Percentiles rank a stretch among this genome's conserved stretches.
These are phyloP conservation scores for Alternaria burnsii DNA, from an alignment of 2,329 filamentous ascomycete species.

Conservation along the genomic window DNA sequence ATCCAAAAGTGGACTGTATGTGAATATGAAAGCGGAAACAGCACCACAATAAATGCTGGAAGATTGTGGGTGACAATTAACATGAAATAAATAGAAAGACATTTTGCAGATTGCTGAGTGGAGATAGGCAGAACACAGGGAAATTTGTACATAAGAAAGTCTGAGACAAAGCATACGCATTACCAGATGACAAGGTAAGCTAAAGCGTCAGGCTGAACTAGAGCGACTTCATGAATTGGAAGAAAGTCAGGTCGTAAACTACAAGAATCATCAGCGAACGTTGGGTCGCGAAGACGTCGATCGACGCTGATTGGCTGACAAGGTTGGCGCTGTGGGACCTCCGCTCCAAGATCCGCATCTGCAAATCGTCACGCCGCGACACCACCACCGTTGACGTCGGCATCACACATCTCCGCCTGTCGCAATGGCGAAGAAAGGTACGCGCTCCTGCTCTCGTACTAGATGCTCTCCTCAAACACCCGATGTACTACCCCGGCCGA, in stretches of 20 bases:
- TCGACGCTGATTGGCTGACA: conserved; percentile 28
- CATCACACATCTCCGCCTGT: conserved; percentile 17
- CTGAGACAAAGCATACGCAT: background rate
- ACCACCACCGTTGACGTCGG: conserved; percentile 24
- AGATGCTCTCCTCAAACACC: too few relatives aligned
- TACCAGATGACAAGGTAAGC: too few relatives aligned
- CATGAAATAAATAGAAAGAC: background rate
- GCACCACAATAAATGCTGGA: background rate
- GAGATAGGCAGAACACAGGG: background rate
- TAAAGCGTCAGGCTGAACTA: fast-evolving
- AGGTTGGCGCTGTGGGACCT: conserved; percentile 23
- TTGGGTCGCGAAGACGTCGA: conserved; percentile 12
- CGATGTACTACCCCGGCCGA: background rate
- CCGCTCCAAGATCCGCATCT: conserved; percentile 26
- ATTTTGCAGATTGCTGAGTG: background rate
- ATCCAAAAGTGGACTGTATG: background rate
- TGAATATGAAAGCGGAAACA: background rate
- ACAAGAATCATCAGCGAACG: background rate
- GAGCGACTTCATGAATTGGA: background rate
- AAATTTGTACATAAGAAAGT: too few relatives aligned
- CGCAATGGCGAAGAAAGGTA: conserved; percentile 51
- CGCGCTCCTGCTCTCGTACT: background rate
- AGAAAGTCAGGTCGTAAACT: background rate
- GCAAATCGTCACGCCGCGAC: conserved; percentile 30
- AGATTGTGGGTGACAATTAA: background rate